phyloP scores from a whole-genome alignment of 768 basidiomycete species.

The Boletus sp. region DNA sequence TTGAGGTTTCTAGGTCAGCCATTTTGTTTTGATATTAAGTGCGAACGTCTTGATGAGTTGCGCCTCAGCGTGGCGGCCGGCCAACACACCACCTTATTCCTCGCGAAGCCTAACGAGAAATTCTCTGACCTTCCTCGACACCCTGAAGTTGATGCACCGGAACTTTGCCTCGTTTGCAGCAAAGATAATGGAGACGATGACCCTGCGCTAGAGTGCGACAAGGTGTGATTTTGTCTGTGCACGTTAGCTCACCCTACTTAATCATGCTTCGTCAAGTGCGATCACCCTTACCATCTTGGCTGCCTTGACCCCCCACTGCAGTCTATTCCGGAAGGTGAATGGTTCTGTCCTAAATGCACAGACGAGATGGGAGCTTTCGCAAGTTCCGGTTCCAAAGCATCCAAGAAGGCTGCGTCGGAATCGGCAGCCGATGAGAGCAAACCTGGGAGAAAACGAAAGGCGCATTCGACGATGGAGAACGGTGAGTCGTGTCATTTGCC shows the following conservation, averaged over 20 bases:
- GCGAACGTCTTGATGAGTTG: background rate
- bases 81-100: conserved; percentile 82
- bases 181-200: conserved; percentile 72
- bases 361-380: conserved; percentile 52
- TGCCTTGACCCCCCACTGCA: conserved; percentile 80
- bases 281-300: conserved; percentile 79
- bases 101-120: conserved; percentile 73
- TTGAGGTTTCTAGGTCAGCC: conserved; percentile 69
- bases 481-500: conserved; percentile 30
- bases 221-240: conserved; percentile 44
- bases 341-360: conserved; percentile 83
- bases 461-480: conserved; percentile 35
- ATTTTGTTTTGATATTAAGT: conserved; percentile 33
- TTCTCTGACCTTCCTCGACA: conserved; percentile 78
- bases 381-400: conserved; percentile 10
- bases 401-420: conserved; percentile 17
- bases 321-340: conserved; percentile 83
- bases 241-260: background rate
- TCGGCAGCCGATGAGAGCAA: conserved; percentile 20
- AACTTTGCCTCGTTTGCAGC: conserved; percentile 69
- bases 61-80: conserved; percentile 70
- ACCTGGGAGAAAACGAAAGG: conserved; percentile 46
- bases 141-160: conserved; percentile 71
- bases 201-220: conserved; percentile 85
- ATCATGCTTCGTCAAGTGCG: conserved; percentile 56